Evolutionary conservation across 345 rosid species (phyloP).

Genomic region (Citrus inodora): DNA sequence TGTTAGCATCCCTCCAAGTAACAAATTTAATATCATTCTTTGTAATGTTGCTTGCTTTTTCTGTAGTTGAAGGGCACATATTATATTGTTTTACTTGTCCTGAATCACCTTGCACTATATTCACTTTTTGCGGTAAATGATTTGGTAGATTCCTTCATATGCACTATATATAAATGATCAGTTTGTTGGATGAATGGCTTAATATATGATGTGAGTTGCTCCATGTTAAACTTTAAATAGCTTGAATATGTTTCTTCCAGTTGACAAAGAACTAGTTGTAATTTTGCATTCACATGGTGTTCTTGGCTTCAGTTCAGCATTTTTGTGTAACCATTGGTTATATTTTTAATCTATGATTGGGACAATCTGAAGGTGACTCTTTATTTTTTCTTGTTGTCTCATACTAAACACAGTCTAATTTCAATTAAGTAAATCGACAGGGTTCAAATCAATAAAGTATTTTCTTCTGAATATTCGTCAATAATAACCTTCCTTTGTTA

Average conservation of each 20-base stretch:
- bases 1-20: background rate
- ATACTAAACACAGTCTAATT: background rate
- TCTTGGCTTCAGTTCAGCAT: background rate
- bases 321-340: background rate
- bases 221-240: background rate
- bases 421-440: background rate
- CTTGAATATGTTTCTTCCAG: background rate
- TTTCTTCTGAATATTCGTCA: background rate
- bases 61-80: background rate
- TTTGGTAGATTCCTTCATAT: background rate
- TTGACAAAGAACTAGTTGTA: background rate
- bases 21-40: background rate
- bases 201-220: background rate
- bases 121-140: background rate
- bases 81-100: background rate
- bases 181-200: background rate
- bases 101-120: background rate
- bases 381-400: background rate
- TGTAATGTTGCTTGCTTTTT: background rate
- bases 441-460: background rate
- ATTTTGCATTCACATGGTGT: background rate
- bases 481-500: background rate
- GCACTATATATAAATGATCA: too few species aligned
- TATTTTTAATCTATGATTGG: background rate
- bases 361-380: background rate